phyloP scores from a whole-genome alignment of 331 rosid genomes.

The Cucumis variabilis region DNA sequence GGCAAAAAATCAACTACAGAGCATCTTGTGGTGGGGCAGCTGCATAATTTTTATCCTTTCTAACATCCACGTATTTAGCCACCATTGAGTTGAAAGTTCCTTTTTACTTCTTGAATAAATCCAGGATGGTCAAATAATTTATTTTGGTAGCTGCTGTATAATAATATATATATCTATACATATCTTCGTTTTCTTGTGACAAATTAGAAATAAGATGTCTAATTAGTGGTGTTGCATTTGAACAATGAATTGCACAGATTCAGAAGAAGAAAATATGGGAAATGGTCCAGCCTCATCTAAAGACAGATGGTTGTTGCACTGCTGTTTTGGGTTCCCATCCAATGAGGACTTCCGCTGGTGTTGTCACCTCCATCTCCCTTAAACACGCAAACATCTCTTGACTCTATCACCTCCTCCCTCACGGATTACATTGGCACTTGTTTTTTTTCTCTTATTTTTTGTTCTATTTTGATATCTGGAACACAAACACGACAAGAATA shows the following conservation, averaged over 20 bases:
- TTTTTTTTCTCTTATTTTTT: not conserved
- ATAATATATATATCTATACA: not conserved
- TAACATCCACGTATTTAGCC: not conserved
- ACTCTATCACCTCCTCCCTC: not conserved
- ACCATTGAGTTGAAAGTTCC: not conserved
- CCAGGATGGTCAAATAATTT: not conserved
- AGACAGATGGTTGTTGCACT: slow-evolving; percentile 57
- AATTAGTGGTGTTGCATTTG: not conserved
- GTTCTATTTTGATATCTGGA: not conserved
- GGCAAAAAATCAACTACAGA: not conserved
- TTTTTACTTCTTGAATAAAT: not conserved
- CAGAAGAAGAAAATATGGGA: slow-evolving; percentile 81
- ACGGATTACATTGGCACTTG: not conserved
- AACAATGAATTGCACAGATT: slow-evolving; percentile 42
- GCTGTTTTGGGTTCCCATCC: slow-evolving; percentile 56
- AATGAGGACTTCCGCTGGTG: slow-evolving; percentile 66
- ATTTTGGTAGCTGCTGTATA: not conserved
- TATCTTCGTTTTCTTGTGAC: too few species aligned
- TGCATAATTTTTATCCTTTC: not conserved
- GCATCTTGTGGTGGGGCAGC: not conserved
- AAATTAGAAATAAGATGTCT: not conserved
- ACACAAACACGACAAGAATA: not conserved
- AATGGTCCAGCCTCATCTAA: slow-evolving; percentile 71
- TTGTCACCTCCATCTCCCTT: slow-evolving; percentile 58
- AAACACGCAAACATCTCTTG: slow-evolving; percentile 68